Conservation (phyloP, 2,329 filamentous ascomycete species). For the Onygenales sp. region DNA sequence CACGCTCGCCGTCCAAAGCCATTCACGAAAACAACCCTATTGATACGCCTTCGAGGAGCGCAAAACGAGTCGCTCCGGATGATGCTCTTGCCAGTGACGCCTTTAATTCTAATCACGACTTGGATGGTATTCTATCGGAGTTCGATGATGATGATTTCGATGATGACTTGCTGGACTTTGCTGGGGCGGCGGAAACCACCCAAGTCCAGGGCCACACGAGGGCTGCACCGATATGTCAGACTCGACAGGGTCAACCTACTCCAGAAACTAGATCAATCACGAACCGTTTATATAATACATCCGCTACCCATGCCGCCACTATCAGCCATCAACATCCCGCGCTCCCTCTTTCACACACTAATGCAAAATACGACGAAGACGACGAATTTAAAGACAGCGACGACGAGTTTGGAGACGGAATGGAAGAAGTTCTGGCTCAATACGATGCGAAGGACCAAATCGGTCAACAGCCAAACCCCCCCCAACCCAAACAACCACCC, state of each 20-base stretch:
- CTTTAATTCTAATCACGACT: neutral
- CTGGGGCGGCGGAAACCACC: slow-evolving; percentile 6
- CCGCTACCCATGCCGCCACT: neutral
- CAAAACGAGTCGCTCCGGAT: neutral
- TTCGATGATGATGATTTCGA: slow-evolving; percentile 41
- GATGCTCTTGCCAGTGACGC: neutral
- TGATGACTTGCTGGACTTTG: slow-evolving; percentile 33
- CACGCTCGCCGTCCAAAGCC: slow-evolving; percentile 22
- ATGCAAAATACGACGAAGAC: neutral
- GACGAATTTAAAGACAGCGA: slow-evolving; percentile 63
- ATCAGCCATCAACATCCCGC: neutral
- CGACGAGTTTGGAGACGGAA: slow-evolving; percentile 48
- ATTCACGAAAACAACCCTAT: slow-evolving; percentile 5
- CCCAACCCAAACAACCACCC: neutral
- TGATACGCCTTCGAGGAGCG: slow-evolving; percentile 18
- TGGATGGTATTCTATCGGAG: slow-evolving; percentile 29
- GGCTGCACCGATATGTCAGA: neutral
- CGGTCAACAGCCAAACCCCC: neutral
- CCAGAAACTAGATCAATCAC: neutral
- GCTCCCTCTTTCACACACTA: neutral
- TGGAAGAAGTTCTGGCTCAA: slow-evolving; percentile 48
- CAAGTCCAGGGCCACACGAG: neutral
- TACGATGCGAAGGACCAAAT: slow-evolving; percentile 33
- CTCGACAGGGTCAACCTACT: neutral
- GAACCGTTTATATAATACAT: neutral